Percentiles rank a stretch among this genome's conserved stretches.
These are phyloP conservation scores for Lachancea mirantina DNA, from an alignment of 805 yeast genomes.

Conservation along the genomic window DNA sequence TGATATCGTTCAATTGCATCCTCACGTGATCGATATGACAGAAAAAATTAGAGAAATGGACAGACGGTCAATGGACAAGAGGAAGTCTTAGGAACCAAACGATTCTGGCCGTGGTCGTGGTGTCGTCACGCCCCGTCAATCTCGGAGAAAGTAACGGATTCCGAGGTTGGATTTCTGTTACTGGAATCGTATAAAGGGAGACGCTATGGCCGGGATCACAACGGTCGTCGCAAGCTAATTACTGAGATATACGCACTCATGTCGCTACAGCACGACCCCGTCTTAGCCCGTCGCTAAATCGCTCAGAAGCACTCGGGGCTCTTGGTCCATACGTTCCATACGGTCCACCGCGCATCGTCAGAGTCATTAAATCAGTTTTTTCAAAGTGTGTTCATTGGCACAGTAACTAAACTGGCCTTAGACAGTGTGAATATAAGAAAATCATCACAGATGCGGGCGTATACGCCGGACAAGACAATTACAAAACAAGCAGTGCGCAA, in stretches of 20 bases:
- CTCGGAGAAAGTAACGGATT: too few species aligned
- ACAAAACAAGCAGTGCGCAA: neutral
- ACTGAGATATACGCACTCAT: neutral
- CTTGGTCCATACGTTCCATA: neutral
- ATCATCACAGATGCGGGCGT: conserved; percentile 10
- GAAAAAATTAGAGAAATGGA: too few species aligned
- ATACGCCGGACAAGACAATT: neutral
- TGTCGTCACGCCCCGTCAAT: too few species aligned
- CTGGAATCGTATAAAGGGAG: too few species aligned
- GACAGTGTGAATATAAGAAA: conserved; percentile 34
- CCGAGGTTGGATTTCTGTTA: too few species aligned
- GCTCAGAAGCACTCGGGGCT: conserved; percentile 2
- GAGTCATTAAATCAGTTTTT: conserved; percentile 37
- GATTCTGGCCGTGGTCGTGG: too few species aligned
- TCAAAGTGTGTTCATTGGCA: conserved; percentile 29
- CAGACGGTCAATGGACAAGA: too few species aligned
- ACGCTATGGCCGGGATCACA: neutral
- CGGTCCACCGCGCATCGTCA: conserved; percentile 16
- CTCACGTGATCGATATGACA: too few species aligned
- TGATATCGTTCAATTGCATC: too few species aligned
- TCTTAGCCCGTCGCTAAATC: neutral
- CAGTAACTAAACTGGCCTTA: conserved; percentile 29
- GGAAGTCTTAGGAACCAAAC: too few species aligned
- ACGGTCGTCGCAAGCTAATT: neutral
- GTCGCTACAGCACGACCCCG: too few species aligned